These are phyloP conservation scores for Mikania micrantha DNA, from an alignment of 129 eudicot genomes.

Conservation along the genomic window DNA sequence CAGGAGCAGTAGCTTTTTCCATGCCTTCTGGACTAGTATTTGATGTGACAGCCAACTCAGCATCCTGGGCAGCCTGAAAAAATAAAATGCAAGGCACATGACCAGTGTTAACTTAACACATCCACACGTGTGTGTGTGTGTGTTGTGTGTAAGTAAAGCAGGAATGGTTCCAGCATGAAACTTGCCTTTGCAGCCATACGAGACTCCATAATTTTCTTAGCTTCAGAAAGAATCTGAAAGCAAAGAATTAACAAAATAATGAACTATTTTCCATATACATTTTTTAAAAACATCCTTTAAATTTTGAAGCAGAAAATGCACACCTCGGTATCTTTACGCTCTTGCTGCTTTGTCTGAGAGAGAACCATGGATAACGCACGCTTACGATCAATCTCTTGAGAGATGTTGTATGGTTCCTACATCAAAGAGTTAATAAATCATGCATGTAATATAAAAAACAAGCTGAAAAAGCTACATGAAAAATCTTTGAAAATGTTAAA, in stretches of 20 bases:
- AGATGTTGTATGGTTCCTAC: conserved; percentile 75
- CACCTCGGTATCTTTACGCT: conserved; percentile 94
- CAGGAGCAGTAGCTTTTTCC: conserved; percentile 39
- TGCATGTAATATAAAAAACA: not conserved
- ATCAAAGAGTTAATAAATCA: not conserved
- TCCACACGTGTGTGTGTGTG: not conserved
- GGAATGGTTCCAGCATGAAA: not conserved
- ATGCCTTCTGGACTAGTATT: conserved; percentile 42
- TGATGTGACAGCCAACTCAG: conserved; percentile 38
- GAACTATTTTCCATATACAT: not conserved
- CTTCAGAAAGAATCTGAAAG: conserved; percentile 79
- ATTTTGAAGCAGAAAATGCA: conserved; percentile 3
- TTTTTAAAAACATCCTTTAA: not conserved
- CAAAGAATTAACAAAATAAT: not conserved
- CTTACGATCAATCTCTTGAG: conserved; percentile 88
- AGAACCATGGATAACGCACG: conserved; percentile 85
- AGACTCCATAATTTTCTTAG: conserved; percentile 76
- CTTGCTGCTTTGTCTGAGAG: conserved; percentile 94
- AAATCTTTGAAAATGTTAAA: not conserved
- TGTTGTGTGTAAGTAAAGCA: conserved; percentile 1
- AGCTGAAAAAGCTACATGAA: not conserved
- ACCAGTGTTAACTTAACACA: not conserved
- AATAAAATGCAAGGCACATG: conserved; percentile 8
- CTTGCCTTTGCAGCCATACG: conserved; percentile 85
- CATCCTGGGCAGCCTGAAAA: conserved; percentile 59